Base-by-base conservation (phyloP, 2,329 filamentous ascomycete species). In the Xylariaceae sp. region DNA sequence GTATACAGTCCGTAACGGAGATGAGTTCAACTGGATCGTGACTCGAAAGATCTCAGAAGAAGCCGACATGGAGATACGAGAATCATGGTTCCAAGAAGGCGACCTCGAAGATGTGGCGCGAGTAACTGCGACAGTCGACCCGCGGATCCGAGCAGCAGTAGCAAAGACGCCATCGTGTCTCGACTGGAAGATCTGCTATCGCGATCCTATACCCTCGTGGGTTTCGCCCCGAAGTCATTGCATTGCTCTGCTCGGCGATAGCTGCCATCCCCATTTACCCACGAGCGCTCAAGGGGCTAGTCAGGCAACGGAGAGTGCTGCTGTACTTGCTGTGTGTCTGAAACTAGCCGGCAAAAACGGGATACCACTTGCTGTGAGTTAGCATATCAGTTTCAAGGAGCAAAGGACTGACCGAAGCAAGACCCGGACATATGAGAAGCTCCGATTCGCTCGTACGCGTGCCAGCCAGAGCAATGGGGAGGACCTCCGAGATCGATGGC, bases 101-200 rank as follows among this genome's bases (percentile, higher is more conserved):
- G 67, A 76, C 47, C 71, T 74, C 61, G 64, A 70, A 15, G 69
- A 71, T 30, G 72, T 76, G 22, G 64, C 68, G 18, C 64, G 65
- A 45, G 60, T 65, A 12, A 63, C 39, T 62, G 65, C 44, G 17
- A 56, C 53, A 3, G 64, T 75, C 47, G 74, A 77, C 59, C 74
- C 73, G 0, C 64, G 68, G 17, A 74, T 77, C 40, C 67, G 67
- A 17, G 71, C 71, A 1, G 72, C 75, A 2, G 69, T 78, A n/a
- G 62, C 68, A 30, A 69, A 69, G 51, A 77, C 72, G 9, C 65
- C 69, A 19, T 61, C 64, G 2, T 72, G 74, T 18, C 68, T 80
- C 1, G 75, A 78, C 57, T 81, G 76, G 76, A 78, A 78, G 55
- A 73, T 80, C 19, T 75, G 76, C 40, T 79, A 77, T 52, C 70